Conservation (phyloP, 108 stramenopile genomes). For the Pseudonitzschia multistriata region DNA sequence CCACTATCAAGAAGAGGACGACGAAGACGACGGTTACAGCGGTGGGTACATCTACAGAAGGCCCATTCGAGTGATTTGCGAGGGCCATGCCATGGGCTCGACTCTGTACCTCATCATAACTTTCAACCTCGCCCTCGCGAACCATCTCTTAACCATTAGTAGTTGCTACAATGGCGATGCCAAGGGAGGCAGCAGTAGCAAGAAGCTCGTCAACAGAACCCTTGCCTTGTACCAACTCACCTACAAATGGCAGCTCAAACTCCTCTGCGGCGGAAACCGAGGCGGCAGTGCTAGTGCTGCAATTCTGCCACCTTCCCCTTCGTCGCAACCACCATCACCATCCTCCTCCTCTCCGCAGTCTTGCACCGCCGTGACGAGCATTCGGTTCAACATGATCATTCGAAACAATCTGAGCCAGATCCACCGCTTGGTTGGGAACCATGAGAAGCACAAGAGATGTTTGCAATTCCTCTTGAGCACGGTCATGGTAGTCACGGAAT, state of each 20-base stretch:
- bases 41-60: slow-evolving; percentile 19
- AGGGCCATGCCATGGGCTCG: slow-evolving; percentile 19
- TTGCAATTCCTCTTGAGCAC: slow-evolving; percentile 30
- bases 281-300: background rate
- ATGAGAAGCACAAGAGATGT: slow-evolving; percentile 19
- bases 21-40: background rate
- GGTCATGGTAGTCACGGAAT: slow-evolving; percentile 25
- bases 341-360: background rate
- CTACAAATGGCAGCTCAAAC: slow-evolving; percentile 25
- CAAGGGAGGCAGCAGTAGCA: background rate
- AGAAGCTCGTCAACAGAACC: background rate
- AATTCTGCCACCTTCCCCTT: background rate
- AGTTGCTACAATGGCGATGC: background rate
- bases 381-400: slow-evolving; percentile 36
- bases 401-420: slow-evolving; percentile 39
- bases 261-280: background rate
- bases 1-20: background rate
- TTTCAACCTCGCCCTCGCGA: slow-evolving; percentile 12
- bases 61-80: slow-evolving; percentile 17
- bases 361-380: background rate
- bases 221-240: slow-evolving; percentile 22
- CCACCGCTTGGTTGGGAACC: slow-evolving; percentile 23
- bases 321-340: background rate
- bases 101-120: slow-evolving; percentile 21
- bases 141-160: slow-evolving; percentile 5